phyloP scores from a whole-genome alignment of 2,329 filamentous ascomycete genomes.

The Penicillium sclerotigenum region DNA sequence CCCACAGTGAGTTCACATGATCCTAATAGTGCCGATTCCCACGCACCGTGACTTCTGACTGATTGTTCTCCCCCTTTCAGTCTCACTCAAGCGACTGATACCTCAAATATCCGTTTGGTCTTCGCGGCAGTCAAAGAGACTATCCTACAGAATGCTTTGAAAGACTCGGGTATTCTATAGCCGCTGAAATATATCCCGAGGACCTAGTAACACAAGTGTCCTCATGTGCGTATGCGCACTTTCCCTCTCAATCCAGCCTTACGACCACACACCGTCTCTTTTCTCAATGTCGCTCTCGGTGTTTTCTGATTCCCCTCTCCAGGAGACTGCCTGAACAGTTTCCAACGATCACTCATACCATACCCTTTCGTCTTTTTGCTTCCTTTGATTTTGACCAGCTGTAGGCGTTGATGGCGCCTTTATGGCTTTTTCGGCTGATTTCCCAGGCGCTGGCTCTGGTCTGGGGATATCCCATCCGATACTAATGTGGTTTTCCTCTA shows the following conservation, averaged over 20 bases:
- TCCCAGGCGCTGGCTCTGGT: constrained; percentile 19
- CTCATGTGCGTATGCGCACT: neutral
- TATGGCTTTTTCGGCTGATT: constrained; percentile 13
- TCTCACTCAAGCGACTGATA: constrained; percentile 97
- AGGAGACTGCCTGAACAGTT: neutral
- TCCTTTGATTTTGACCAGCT: constrained; percentile 19
- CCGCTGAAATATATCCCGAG: neutral
- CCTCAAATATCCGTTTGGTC: constrained; percentile 94
- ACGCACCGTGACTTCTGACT: constrained; percentile 13
- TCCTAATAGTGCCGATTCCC: neutral
- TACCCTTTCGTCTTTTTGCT: constrained; percentile 7
- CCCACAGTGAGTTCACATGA: constrained; percentile 71
- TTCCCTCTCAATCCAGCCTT: neutral
- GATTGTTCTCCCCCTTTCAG: constrained; percentile 48
- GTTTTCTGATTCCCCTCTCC: neutral
- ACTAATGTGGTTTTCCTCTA: constrained; percentile 14
- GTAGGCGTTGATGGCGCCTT: constrained; percentile 24
- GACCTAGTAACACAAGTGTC: neutral
- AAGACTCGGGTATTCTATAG: constrained; percentile 91
- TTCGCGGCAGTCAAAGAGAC: constrained; percentile 99
- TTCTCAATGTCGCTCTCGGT: constrained; percentile 6
- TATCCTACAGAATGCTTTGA: constrained; percentile 95
- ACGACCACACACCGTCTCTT: constrained; percentile 2
- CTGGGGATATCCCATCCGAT: constrained; percentile 16
- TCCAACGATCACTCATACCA: constrained; percentile 18